Percentiles rank a stretch among this genome's conserved stretches.
Evolutionary conservation across 805 yeast species (phyloP).

Genomic region (Candida silvicultrix): DNA sequence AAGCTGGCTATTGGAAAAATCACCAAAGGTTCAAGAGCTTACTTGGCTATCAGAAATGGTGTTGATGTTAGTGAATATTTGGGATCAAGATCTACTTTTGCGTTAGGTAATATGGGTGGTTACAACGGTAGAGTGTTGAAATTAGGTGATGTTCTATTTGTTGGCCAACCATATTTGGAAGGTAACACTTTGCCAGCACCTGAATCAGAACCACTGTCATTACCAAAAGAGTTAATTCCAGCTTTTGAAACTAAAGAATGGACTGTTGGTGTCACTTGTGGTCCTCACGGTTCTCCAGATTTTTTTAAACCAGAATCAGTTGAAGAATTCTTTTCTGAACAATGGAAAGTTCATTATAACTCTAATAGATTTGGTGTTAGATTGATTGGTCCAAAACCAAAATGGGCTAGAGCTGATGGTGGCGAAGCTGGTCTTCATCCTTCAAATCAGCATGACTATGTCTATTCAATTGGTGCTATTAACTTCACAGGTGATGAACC

Average conservation of each 20-base stretch:
- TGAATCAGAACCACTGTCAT: constrained; percentile 50
- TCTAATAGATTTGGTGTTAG: constrained; percentile 96
- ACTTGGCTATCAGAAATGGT: constrained; percentile 88
- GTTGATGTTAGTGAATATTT: constrained; percentile 90
- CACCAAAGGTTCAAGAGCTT: constrained; percentile 78
- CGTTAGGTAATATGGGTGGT: constrained; percentile 90
- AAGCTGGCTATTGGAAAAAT: constrained; percentile 77
- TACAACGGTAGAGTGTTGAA: constrained; percentile 88
- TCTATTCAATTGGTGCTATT: constrained; percentile 92
- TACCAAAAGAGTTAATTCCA: constrained; percentile 41
- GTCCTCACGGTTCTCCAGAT: constrained; percentile 98
- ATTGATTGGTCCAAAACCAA: constrained; percentile 90
- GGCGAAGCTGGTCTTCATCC: constrained; percentile 99
- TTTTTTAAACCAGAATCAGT: constrained; percentile 77
- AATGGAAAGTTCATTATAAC: constrained; percentile 95
- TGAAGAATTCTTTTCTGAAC: constrained; percentile 62
- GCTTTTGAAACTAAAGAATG: constrained; percentile 37
- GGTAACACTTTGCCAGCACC: constrained; percentile 72
- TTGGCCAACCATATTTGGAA: constrained; percentile 70
- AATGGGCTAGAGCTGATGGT: constrained; percentile 95
- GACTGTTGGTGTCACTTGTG: constrained; percentile 91
- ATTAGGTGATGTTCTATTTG: constrained; percentile 84
- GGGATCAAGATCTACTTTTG: constrained; percentile 96
- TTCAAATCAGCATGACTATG: constrained; percentile 97
- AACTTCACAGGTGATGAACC: constrained; percentile 99